Conservation (phyloP, 805 yeast genomes). For the Candida succiphila region DNA sequence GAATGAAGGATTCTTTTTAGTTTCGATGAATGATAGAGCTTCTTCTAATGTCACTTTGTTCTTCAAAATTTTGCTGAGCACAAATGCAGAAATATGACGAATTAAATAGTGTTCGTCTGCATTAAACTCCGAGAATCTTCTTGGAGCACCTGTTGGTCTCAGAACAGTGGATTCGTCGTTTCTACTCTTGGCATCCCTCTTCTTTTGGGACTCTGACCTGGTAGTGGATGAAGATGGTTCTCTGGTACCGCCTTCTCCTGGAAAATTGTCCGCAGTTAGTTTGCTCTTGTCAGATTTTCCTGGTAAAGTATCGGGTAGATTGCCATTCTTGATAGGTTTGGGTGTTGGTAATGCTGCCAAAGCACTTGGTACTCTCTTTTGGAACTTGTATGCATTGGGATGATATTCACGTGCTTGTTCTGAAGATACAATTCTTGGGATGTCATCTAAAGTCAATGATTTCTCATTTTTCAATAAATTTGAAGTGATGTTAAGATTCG, state of each 20-base stretch:
- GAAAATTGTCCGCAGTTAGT: slow-evolving; percentile 1
- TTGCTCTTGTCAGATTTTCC: too few species aligned
- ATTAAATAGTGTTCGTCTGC: slow-evolving; percentile 47
- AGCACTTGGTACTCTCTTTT: slow-evolving; percentile 29
- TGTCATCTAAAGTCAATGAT: slow-evolving; percentile 87
- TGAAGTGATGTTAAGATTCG: slow-evolving; percentile 53
- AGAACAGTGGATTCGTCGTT: too few species aligned
- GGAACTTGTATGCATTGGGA: slow-evolving; percentile 87
- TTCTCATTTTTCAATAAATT: slow-evolving; percentile 70
- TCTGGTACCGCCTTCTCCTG: neutral
- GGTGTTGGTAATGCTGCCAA: slow-evolving; percentile 28
- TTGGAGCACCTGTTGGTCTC: slow-evolving; percentile 3
- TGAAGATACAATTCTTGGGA: slow-evolving; percentile 93
- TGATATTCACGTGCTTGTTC: slow-evolving; percentile 91
- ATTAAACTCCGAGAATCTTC: slow-evolving; percentile 55
- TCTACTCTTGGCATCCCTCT: neutral
- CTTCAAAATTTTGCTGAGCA: slow-evolving; percentile 27
- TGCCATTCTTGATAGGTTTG: slow-evolving; percentile 15
- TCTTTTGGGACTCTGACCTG: neutral
- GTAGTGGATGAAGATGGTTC: slow-evolving; percentile 1
- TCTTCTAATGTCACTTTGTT: slow-evolving; percentile 26
- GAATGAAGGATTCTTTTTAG: slow-evolving; percentile 33
- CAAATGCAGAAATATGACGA: slow-evolving; percentile 49
- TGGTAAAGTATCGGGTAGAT: too few species aligned
- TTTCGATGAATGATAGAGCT: slow-evolving; percentile 30